These are phyloP conservation scores for Hyphopichia khmerensis DNA, from an alignment of 1,139 yeast species.

Conservation along the genomic window DNA sequence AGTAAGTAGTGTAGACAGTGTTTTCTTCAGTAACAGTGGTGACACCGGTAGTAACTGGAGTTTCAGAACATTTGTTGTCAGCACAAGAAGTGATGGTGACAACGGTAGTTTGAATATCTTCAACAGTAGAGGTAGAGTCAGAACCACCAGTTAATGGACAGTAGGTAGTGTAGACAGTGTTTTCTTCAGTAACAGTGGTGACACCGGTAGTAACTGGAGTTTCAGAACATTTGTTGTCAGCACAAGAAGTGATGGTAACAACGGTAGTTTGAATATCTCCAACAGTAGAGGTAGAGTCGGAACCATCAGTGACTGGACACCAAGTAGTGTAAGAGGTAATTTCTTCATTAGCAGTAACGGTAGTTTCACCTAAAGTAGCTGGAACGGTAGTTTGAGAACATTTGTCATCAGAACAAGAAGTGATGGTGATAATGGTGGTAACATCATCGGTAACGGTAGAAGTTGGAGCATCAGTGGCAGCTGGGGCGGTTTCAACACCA, in stretches of 20 bases:
- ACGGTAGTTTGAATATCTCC: slow-evolving; percentile 30
- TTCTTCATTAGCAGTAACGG: slow-evolving; percentile 17
- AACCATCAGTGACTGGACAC: slow-evolving; percentile 16
- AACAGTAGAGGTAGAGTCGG: slow-evolving; percentile 21
- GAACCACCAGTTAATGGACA: slow-evolving; percentile 22
- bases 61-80: slow-evolving; percentile 28
- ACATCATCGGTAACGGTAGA: slow-evolving; percentile 17
- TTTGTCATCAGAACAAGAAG: slow-evolving; percentile 25
- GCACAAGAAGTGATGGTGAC: slow-evolving; percentile 52
- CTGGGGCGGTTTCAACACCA: slow-evolving; percentile 3
- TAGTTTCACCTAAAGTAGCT: slow-evolving; percentile 20
- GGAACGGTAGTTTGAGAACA: slow-evolving; percentile 18
- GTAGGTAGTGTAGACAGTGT: slow-evolving; percentile 33
- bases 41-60: slow-evolving; percentile 22
- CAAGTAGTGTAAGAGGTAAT: slow-evolving; percentile 20
- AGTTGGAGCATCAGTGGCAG: slow-evolving; percentile 13
- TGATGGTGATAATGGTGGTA: slow-evolving; percentile 28
- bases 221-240: slow-evolving; percentile 29
- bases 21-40: slow-evolving; percentile 26
- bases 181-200: slow-evolving; percentile 25
- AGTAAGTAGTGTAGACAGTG: slow-evolving; percentile 34
- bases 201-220: slow-evolving; percentile 23
- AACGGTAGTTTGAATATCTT: slow-evolving; percentile 30
- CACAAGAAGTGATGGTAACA: slow-evolving; percentile 51
- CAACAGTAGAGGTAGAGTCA: slow-evolving; percentile 21